Evolutionary conservation across 1,139 yeast species (phyloP).

Genomic region (Saccharomyces hybrid): DNA sequence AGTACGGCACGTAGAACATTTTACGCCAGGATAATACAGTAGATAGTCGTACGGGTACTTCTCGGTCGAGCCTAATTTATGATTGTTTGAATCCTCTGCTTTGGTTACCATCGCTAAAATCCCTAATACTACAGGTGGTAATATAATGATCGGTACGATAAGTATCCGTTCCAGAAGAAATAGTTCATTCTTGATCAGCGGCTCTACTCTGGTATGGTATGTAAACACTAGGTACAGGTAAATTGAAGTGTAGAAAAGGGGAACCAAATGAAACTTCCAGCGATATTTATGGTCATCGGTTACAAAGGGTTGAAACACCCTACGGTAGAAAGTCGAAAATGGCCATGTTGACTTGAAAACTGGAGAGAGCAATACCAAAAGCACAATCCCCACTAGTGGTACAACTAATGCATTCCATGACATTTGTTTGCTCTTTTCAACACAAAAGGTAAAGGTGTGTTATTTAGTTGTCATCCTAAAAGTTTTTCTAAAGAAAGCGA

Average conservation of each 20-base stretch:
- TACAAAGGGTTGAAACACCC: constrained; percentile 23
- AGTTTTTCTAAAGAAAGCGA: background rate
- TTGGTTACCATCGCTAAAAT: constrained; percentile 15
- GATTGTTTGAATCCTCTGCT: constrained; percentile 14
- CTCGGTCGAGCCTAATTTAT: constrained; percentile 9
- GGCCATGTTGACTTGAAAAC: constrained; percentile 15
- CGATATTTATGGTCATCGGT: constrained; percentile 19
- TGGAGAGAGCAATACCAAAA: constrained; percentile 21
- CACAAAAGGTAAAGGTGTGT: background rate
- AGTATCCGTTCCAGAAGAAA: constrained; percentile 14
- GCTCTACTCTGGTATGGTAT: constrained; percentile 14
- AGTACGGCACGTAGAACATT: constrained; percentile 52
- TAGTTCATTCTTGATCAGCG: constrained; percentile 11
- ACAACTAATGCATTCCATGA: background rate
- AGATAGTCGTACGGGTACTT: constrained; percentile 46
- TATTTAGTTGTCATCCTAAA: background rate
- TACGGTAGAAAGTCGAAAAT: constrained; percentile 21
- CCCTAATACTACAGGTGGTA: constrained; percentile 16
- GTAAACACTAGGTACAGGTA: constrained; percentile 19
- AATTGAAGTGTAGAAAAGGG: constrained; percentile 21
- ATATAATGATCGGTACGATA: constrained; percentile 18
- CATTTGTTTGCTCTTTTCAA: background rate
- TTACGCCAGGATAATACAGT: constrained; percentile 42
- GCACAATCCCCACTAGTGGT: background rate
- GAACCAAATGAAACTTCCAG: constrained; percentile 27